Evolutionary conservation across 1,284 basidiomycete species (phyloP), one percentile per base, ranked within the genome.

Genomic region (Caloboletus inedulis): DNA sequence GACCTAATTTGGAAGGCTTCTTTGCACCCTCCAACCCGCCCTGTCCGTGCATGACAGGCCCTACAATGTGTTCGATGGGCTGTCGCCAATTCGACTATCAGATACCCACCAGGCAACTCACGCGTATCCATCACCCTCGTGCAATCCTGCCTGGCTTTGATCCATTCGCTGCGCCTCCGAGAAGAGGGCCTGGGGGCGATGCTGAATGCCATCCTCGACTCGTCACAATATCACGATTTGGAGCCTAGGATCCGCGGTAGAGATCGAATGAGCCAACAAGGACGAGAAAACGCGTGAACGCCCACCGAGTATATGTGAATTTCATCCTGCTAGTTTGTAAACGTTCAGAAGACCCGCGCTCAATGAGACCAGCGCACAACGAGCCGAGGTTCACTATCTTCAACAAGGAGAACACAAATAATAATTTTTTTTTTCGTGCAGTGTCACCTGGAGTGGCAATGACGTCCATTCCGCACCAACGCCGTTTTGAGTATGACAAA

Each of bases 1-100:
- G 62, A 56, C 65, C 56, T 49, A 53, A 55, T 48, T 52, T 57
- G 56, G 67, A 65, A 56, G 51, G 37, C 62, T 69, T 70, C 69
- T 66, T 53, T 68, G 61, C 53, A 60, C 58, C 42, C 47, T 65
- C 57, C 55, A 47, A 40, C 55, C 42, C 55, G 49, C 58, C 47
- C 45, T 61, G 55, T 54, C 53, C 34, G 54, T 2, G 46, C 23
- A 23, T 65, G 68, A 68, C 64, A 65, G 67, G 64, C 44, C 3
- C 31, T 63, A n/a, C n/a, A n/a, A n/a, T 41, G 33, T 35, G 56
- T 52, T 57, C 51, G 57, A 63, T 64, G 54, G 30, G 43, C 4
- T 48, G 49, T 49, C 14, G 25, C 36, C 37, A 47, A 52, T 62
- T 67, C 52, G 59, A 66, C 52, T 57, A 63, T 67, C 62, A 65